A percentile compares a stretch with the other conserved stretches of the same genome.
Evolutionary conservation across 352 stramenopile species (phyloP).

Genomic region (Pythium sp.): DNA sequence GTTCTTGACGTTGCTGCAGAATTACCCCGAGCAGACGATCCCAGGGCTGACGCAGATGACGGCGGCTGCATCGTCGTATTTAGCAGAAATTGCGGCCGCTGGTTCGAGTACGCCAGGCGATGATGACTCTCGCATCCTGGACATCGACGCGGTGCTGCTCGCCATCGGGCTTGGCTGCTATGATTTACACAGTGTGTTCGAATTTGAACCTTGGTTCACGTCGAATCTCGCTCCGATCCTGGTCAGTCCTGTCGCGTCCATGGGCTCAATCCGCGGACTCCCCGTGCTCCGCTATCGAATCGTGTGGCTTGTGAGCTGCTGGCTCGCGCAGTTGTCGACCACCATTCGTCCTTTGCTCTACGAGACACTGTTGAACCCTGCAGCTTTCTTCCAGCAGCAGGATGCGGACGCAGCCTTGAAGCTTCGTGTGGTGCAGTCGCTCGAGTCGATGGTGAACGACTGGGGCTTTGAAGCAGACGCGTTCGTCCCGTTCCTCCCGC

Average conservation of each 20-base stretch:
- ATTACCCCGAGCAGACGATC: slow-evolving; percentile 62
- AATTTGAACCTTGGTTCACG: slow-evolving; percentile 87
- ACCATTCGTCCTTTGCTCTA: slow-evolving; percentile 73
- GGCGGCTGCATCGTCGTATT: slow-evolving; percentile 39
- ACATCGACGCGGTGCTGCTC: slow-evolving; percentile 78
- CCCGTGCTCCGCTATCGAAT: slow-evolving; percentile 74
- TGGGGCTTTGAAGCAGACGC: slow-evolving; percentile 77
- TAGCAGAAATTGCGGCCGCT: slow-evolving; percentile 33
- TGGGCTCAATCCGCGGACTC: slow-evolving; percentile 43
- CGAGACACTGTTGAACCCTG: slow-evolving; percentile 56
- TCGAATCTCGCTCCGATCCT: slow-evolving; percentile 72
- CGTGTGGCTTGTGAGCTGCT: slow-evolving; percentile 87
- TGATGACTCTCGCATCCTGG: slow-evolving; percentile 41
- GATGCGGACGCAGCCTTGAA: slow-evolving; percentile 61
- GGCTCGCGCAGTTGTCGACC: slow-evolving; percentile 77
- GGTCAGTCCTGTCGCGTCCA: slow-evolving; percentile 21
- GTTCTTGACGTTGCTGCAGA: slow-evolving; percentile 81
- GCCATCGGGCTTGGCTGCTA: slow-evolving; percentile 82
- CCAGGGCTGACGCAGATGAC: slow-evolving; percentile 74
- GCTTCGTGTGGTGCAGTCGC: slow-evolving; percentile 68
- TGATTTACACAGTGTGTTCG: slow-evolving; percentile 84
- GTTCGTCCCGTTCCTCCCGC: slow-evolving; percentile 67
- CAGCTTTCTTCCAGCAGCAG: slow-evolving; percentile 26
- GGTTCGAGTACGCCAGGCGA: not conserved
- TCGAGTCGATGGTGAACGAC: slow-evolving; percentile 79